Evolutionary conservation across 257 asterid genomes (phyloP), one percentile per base, ranked within the genome.

Genomic region (Coffea canephora): DNA sequence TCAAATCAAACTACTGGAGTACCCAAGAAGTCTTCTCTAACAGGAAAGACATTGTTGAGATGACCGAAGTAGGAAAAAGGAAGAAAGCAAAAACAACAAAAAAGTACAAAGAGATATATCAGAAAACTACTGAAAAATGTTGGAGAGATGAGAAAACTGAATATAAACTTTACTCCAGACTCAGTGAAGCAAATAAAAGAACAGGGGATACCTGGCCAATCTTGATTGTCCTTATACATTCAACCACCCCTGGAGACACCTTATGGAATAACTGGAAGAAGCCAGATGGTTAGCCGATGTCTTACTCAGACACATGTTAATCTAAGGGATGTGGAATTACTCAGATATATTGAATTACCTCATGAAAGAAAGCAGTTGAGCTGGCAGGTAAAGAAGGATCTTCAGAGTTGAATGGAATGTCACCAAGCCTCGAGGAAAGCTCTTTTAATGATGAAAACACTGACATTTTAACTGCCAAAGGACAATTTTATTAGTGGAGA

Each of bases 161-260:
- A 81, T 23, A 77, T 69, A 15, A 67, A 34, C 64, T 18, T 5
- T 15, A 11, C 78, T 52, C 27, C 46, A 21, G 71, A 46, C 71
- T 71, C 27, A 78, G 69, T 69, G 45, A 80, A 82, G 31, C 45
- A 66, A 65, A 71, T 54, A 59, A 36, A 70, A 72, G 71, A 77
- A 61, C 41, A 65, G 9, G 69, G 80, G 80, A 66, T 85, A 95
- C 99, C 95, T 93, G 99, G 55, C 94, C 97, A 69, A 95, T 95
- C 73, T 95, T 93, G 70, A 95, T 87, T 1, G 90, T 88, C 78
- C 83, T 93, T 72, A 93, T 79, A 82, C 91, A 87, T 64, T 91
- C 91, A 19, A 92, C 89, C 87, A 93, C 74, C 87, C 89, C 91
- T 49, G 96, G 96, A 4, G 89, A 88, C 80, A 89, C 81, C 4